Percentiles rank a stretch among this genome's conserved stretches.
Conservation (phyloP, 2,329 filamentous ascomycete genomes). For the Cercospora sp. region DNA sequence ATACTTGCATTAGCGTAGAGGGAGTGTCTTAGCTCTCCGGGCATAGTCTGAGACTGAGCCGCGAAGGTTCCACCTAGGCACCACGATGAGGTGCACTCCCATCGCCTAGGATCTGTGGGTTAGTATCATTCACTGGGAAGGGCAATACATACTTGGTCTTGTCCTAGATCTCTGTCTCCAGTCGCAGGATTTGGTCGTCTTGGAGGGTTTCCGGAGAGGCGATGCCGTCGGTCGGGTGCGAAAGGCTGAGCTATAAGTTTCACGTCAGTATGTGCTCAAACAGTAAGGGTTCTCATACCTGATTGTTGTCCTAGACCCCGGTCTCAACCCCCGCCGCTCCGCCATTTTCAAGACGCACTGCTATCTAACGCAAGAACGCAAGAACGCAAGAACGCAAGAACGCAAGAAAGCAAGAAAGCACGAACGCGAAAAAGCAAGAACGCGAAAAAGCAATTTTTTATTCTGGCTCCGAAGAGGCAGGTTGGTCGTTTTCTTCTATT, state of each 20-base stretch:
- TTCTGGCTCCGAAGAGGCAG: conserved; percentile 1
- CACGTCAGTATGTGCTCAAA: no score
- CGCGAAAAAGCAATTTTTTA: conserved; percentile 32
- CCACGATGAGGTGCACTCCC: not conserved
- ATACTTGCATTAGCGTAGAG: not conserved
- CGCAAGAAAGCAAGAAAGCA: no score
- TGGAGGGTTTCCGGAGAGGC: not conserved
- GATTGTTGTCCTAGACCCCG: no score
- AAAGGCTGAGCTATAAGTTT: conserved; percentile 25
- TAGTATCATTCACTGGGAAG: not conserved
- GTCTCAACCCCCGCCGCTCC: no score
- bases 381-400: no score
- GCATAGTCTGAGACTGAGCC: not conserved
- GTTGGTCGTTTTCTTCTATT: not conserved
- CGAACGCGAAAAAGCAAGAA: no score
- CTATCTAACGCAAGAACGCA: no score
- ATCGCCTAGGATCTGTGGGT: not conserved
- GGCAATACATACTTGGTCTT: not conserved
- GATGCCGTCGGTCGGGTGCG: not conserved
- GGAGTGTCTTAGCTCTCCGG: not conserved
- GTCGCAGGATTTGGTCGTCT: not conserved
- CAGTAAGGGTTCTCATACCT: no score
- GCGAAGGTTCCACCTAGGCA: not conserved
- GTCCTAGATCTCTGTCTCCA: not conserved
- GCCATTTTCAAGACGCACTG: no score